Percentiles rank a stretch among this genome's conserved stretches.
phyloP scores from a whole-genome alignment of 1,284 basidiomycete species.

The Coriolopsis trogii region DNA sequence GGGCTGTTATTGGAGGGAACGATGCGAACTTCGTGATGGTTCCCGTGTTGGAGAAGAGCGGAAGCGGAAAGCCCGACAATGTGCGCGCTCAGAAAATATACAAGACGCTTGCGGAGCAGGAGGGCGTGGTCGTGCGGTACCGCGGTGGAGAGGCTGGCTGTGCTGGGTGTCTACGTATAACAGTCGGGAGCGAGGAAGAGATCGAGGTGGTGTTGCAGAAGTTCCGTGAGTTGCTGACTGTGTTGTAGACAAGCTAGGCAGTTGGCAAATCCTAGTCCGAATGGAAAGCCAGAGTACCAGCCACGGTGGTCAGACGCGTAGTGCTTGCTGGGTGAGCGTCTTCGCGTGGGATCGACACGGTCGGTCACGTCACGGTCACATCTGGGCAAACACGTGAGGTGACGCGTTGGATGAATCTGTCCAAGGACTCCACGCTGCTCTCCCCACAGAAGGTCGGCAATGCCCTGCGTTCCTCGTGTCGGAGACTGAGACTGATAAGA shows the following conservation, averaged over 20 bases:
- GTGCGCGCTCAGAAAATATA: conserved; percentile 74
- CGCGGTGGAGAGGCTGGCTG: conserved; percentile 90
- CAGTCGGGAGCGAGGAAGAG: conserved; percentile 87
- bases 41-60: conserved; percentile 64
- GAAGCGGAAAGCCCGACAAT: conserved; percentile 63
- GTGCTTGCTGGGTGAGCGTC: not conserved
- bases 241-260: conserved; percentile 38
- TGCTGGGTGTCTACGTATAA: conserved; percentile 86
- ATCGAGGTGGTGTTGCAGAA: conserved; percentile 58
- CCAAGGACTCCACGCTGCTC: not conserved
- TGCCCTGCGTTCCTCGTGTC: not conserved
- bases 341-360: conserved; percentile 1
- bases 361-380: conserved; percentile 12
- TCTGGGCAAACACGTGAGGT: not conserved
- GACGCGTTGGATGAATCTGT: not conserved
- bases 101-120: conserved; percentile 82
- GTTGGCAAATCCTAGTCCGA: too few species aligned
- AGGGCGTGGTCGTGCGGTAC: conserved; percentile 90
- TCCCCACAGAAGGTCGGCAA: not conserved
- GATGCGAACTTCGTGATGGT: conserved; percentile 93
- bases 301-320: too few species aligned
- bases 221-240: conserved; percentile 48
- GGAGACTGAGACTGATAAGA: not conserved
- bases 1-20: conserved; percentile 77
- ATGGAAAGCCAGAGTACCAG: too few species aligned